Conservation (phyloP, 768 basidiomycete genomes). For the Lactarius sanguifluus region DNA sequence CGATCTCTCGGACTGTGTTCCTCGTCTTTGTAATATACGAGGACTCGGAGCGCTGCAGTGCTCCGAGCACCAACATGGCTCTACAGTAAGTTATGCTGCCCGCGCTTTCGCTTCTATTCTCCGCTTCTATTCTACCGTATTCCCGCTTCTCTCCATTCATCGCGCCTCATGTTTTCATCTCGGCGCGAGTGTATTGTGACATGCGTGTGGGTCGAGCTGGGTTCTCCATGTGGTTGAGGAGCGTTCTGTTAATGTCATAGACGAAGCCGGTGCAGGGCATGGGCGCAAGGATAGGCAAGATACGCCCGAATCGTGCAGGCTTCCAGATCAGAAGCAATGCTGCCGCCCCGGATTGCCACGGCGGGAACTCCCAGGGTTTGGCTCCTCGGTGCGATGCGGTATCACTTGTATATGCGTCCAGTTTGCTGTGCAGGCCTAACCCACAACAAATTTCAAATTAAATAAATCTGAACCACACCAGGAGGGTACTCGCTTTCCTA, state of each 20-base stretch:
- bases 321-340: neutral
- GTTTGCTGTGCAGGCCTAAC: neutral
- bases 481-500: too few species aligned
- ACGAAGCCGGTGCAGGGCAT: neutral
- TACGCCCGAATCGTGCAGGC: neutral
- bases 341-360: neutral
- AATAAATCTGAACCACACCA: neutral
- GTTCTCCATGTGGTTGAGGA: neutral
- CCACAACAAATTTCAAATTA: neutral
- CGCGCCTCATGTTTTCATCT: conserved; percentile 4
- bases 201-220: neutral
- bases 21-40: conserved; percentile 8
- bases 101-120: conserved; percentile 9
- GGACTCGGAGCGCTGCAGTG: conserved; percentile 17
- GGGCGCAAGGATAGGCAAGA: neutral
- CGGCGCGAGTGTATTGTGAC: neutral
- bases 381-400: neutral
- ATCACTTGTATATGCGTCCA: neutral
- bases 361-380: neutral
- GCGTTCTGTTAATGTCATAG: neutral
- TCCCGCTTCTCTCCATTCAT: neutral
- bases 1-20: neutral
- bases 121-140: conserved; percentile 3
- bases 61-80: neutral
- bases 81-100: neutral